Evolutionary conservation across 768 basidiomycete genomes (phyloP).

Genomic region (Russula abietina): DNA sequence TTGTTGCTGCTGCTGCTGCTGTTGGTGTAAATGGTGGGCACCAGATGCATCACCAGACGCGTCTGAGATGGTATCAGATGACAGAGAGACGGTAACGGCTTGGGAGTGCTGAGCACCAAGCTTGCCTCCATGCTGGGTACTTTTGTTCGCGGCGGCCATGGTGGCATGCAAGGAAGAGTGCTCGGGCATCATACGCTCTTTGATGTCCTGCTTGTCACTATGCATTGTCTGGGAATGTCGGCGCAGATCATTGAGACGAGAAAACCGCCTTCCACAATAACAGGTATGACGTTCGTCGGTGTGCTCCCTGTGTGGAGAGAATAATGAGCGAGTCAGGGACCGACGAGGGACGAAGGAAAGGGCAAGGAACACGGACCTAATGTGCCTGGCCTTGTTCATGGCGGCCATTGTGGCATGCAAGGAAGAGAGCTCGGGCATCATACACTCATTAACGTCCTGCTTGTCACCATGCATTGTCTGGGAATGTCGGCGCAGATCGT

Average conservation of each 20-base stretch:
- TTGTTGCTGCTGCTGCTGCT: conserved; percentile 20
- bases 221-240: conserved; percentile 98
- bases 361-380: too few relatives aligned
- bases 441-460: conserved; percentile 78
- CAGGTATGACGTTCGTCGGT: conserved; percentile 95
- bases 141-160: conserved; percentile 56
- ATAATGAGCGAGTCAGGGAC: conserved; percentile 23
- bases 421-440: conserved; percentile 85
- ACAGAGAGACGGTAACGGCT: conserved; percentile 24
- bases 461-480: conserved; percentile 97
- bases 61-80: conserved; percentile 18
- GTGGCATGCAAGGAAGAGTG: conserved; percentile 76
- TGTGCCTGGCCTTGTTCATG: too few relatives aligned
- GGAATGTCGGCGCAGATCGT: conserved; percentile 94
- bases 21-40: conserved; percentile 3
- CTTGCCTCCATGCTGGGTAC: conserved; percentile 36
- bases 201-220: conserved; percentile 84
- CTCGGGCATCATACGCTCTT: conserved; percentile 88
- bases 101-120: conserved; percentile 30
- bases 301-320: conserved; percentile 65
- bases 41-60: conserved; percentile 22
- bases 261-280: conserved; percentile 93
- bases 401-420: conserved; percentile 78
- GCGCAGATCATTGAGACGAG: conserved; percentile 91
- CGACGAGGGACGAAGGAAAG: conserved; percentile 23